Conservation (phyloP, 176 grass and related monocot species). For the Puccinellia tenuiflora region DNA sequence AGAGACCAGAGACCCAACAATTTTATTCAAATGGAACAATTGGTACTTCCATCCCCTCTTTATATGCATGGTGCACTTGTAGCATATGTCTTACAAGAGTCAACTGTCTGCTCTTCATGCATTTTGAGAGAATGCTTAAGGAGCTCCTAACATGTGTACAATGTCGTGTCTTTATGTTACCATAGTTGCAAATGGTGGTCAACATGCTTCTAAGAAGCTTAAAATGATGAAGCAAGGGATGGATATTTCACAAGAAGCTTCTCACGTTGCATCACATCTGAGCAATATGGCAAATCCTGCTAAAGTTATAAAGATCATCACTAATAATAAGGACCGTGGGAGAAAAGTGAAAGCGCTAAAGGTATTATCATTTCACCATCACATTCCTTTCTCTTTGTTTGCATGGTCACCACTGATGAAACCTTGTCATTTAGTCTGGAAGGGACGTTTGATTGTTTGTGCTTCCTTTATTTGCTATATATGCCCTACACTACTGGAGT, state of each 20-base stretch:
- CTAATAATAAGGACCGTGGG: slow-evolving; percentile 67
- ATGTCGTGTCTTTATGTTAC: slow-evolving; percentile 25
- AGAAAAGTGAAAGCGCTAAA: slow-evolving; percentile 70
- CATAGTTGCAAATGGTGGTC: slow-evolving; percentile 57
- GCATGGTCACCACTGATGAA: not conserved
- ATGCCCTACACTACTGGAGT: not conserved
- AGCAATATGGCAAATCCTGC: slow-evolving; percentile 76
- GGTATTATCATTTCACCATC: slow-evolving; percentile 24
- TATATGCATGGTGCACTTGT: slow-evolving; percentile 3
- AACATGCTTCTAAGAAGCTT: slow-evolving; percentile 74
- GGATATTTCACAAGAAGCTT: slow-evolving; percentile 50
- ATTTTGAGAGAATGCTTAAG: slow-evolving; percentile 16
- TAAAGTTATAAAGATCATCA: slow-evolving; percentile 73
- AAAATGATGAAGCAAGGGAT: slow-evolving; percentile 58
- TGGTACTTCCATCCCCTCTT: slow-evolving; percentile 46
- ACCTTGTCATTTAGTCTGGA: not conserved
- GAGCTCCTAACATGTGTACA: slow-evolving; percentile 19
- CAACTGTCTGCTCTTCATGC: slow-evolving; percentile 9
- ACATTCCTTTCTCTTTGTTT: slow-evolving; percentile 6
- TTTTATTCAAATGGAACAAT: slow-evolving; percentile 67
- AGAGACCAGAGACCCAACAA: slow-evolving; percentile 58
- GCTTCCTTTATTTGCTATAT: slow-evolving; percentile 15
- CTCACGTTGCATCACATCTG: slow-evolving; percentile 69
- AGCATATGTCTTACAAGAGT: not conserved
- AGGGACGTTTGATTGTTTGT: not conserved